Conservation (phyloP, 176 grass and related monocot genomes). For the Chrysopogon serrulatus region DNA sequence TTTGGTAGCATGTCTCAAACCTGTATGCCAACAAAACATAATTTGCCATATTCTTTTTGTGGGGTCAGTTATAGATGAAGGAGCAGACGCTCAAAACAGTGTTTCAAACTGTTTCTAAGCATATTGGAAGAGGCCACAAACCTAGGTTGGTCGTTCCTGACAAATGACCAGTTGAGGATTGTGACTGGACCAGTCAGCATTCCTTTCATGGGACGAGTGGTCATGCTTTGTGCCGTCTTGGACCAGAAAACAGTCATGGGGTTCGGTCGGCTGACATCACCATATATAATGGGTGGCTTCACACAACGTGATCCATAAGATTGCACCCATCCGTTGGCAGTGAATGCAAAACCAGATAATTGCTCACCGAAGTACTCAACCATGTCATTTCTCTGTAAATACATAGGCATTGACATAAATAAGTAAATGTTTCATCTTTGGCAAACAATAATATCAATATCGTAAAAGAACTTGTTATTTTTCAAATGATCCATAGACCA, state of each 20-base stretch:
- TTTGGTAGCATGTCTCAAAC: conserved; percentile 97
- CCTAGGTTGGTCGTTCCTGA: conserved; percentile 95
- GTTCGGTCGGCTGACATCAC: conserved; percentile 90
- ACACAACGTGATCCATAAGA: conserved; percentile 96
- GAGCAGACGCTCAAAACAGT: conserved; percentile 15
- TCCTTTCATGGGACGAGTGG: conserved; percentile 93
- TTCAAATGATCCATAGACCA: not conserved
- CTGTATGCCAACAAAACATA: conserved; percentile 26
- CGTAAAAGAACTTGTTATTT: not conserved
- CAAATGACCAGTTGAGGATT: conserved; percentile 99
- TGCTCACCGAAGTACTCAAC: conserved; percentile 99
- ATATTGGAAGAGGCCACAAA: conserved; percentile 30
- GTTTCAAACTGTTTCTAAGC: not conserved
- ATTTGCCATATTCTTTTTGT: not conserved
- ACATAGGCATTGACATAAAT: not conserved
- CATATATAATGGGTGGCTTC: conserved; percentile 95
- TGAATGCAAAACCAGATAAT: conserved; percentile 95
- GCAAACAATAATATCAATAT: not conserved
- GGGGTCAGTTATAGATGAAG: not conserved
- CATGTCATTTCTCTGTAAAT: conserved; percentile 94
- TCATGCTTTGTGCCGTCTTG: conserved; percentile 84
- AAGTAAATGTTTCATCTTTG: not conserved
- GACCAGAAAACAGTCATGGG: conserved; percentile 99
- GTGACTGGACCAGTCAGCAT: conserved; percentile 96
- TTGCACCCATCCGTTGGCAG: conserved; percentile 95